Evolutionary conservation across 75 land plant genomes (phyloP), one percentile per base, ranked within the genome.

Genomic region (Isoetes taiwanensis): DNA sequence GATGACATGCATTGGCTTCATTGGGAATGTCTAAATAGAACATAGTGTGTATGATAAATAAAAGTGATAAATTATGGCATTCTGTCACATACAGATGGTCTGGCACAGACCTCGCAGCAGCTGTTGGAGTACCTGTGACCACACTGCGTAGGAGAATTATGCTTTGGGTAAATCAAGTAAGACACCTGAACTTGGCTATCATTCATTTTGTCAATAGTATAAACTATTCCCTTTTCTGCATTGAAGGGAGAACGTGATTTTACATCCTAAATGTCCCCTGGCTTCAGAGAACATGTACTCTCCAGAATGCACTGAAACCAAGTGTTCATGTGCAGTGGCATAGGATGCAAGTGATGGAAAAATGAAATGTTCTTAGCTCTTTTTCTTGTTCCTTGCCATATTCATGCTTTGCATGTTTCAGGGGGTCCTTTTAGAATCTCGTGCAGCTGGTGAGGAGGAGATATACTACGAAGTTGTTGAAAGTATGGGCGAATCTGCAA

Each of bases 91-190:
- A 21, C 65, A 91, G 97, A 53, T 91, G 97, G 97, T 75, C 79
- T 57, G 80, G 83, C 28, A 74, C 78, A 56, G 72, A 75, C 52
- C 85, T 91, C 56, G 88, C 97, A 43, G 69, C 74, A 53, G 78
- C 85, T 41, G 56, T 78, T 63, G 97, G 94, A 32, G 65, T 91
- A 21, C 85, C 95, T 27, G 69, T 76, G 25, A 77, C 82, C 56
- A 64, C 71, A 1, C 72, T 91, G 2, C 73, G 70, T 35, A 64
- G 85, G 37, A 78, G 85, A 60, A 91, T 91, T 55, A 83, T 61
- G 37, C 85, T 91, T 27, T 91, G 97, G 97, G 76, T 86, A 32
- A 91, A 82, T 68, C 82, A 91, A 81, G 97, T 91, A 63, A 66
- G 29, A 1, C n/a, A 8, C 52, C 8, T 16, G 6, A 5, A 17